Percentiles rank a stretch among this genome's conserved stretches.
Conservation (phyloP, 768 basidiomycete genomes). For the Hygrocybe punicea region DNA sequence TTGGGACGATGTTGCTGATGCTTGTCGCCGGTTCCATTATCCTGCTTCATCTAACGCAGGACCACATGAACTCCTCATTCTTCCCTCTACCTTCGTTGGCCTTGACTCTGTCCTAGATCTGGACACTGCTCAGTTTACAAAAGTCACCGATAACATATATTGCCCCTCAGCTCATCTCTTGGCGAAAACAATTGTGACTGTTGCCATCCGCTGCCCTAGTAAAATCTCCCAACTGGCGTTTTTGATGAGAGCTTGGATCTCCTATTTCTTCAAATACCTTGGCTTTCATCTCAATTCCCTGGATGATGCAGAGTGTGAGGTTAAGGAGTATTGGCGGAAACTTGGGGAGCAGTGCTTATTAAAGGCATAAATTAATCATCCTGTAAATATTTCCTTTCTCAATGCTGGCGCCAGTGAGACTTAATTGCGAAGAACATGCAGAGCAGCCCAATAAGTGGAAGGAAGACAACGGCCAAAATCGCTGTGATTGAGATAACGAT, state of each 20-base stretch:
- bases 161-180: conserved; percentile 1
- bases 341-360: neutral
- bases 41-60: neutral
- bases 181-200: neutral
- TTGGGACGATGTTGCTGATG: neutral
- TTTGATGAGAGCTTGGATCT: neutral
- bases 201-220: neutral
- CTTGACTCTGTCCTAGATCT: neutral
- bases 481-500: neutral
- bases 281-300: neutral
- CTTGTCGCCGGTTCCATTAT: neutral
- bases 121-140: neutral
- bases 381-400: neutral
- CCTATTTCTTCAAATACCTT: neutral
- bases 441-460: neutral
- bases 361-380: neutral
- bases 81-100: neutral
- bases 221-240: neutral
- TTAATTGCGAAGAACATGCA: neutral
- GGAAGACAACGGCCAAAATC: neutral
- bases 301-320: neutral
- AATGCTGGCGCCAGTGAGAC: no score
- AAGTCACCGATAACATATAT: neutral
- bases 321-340: neutral
- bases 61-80: neutral